Percentiles rank a stretch among this genome's conserved stretches.
These are phyloP conservation scores for Pythium guiyangense DNA, from an alignment of 352 stramenopile species.

Conservation along the genomic window DNA sequence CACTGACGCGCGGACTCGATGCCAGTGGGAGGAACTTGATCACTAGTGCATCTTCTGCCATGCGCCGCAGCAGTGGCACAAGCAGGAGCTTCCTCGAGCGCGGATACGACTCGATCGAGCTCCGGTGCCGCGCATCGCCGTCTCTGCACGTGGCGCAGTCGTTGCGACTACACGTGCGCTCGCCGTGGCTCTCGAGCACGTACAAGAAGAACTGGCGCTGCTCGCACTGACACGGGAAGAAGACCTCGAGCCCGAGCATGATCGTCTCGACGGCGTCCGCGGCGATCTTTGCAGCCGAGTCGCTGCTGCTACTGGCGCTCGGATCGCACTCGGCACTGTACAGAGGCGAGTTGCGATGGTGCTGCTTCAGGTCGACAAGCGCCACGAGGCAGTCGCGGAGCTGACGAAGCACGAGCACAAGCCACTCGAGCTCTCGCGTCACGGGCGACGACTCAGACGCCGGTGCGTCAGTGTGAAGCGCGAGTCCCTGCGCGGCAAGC, in stretches of 20 bases:
- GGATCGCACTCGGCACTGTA: conserved; percentile 5
- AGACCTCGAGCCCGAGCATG: conserved; percentile 84
- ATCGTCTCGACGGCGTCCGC: conserved; percentile 52
- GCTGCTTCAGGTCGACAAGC: conserved; percentile 33
- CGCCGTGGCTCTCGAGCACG: conserved; percentile 12
- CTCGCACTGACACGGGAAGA: conserved; percentile 78
- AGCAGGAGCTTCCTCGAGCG: conserved; percentile 42
- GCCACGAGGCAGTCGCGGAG: conserved; percentile 25
- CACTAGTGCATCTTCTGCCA: conserved; percentile 63
- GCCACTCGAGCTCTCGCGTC: conserved; percentile 4
- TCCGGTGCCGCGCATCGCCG: not conserved
- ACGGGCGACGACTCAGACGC: not conserved
- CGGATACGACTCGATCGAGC: conserved; percentile 10
- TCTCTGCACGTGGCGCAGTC: not conserved
- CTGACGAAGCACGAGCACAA: conserved; percentile 1
- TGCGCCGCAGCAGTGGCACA: conserved; percentile 44
- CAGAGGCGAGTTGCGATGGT: conserved; percentile 2
- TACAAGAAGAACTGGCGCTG: conserved; percentile 59
- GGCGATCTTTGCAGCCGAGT: conserved; percentile 22
- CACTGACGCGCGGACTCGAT: not conserved
- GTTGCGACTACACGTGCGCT: not conserved
- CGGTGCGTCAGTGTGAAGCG: not conserved
- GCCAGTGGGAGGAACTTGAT: conserved; percentile 30
- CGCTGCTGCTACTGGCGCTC: conserved; percentile 1
- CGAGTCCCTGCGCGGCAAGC: conserved; percentile 3